These are phyloP conservation scores for Fraxinus nigra DNA, from an alignment of 305 asterid genomes.

Conservation along the genomic window DNA sequence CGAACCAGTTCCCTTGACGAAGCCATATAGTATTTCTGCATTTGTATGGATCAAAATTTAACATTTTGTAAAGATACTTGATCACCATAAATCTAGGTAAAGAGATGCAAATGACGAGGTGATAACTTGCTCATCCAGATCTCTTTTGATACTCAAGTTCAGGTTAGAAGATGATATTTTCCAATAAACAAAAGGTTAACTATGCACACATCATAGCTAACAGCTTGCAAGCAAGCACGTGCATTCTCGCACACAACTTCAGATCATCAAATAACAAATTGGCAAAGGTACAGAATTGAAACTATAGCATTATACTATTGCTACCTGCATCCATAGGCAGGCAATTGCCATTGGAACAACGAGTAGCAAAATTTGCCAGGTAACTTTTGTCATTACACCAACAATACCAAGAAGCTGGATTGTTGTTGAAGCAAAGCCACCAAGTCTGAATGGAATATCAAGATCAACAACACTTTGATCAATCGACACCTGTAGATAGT, in stretches of 20 bases:
- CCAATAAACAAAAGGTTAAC: conserved; percentile 7
- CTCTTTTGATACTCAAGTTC: neutral
- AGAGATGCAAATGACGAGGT: neutral
- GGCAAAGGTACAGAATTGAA: neutral
- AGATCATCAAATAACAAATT: neutral
- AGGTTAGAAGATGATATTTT: neutral
- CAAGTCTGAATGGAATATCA: conserved; percentile 98
- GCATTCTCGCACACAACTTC: neutral
- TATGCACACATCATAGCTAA: conserved; percentile 1
- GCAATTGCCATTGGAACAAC: conserved; percentile 96
- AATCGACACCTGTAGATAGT: conserved; percentile 73
- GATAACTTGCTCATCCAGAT: conserved; percentile 4
- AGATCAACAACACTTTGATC: conserved; percentile 99
- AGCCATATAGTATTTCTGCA: conserved; percentile 99
- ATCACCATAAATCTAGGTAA: neutral
- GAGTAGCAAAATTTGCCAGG: conserved; percentile 97
- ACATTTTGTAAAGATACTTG: neutral
- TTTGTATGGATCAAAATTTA: conserved; percentile 7
- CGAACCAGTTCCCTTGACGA: conserved; percentile 98
- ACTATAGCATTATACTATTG: conserved; percentile 17
- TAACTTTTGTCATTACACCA: conserved; percentile 93
- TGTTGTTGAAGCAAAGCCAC: conserved; percentile 97
- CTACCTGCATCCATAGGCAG: conserved; percentile 99
- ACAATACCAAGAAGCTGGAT: conserved; percentile 96
- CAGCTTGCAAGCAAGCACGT: neutral